phyloP scores from a whole-genome alignment of 129 eudicot genomes.

The Escallonia herrerae region DNA sequence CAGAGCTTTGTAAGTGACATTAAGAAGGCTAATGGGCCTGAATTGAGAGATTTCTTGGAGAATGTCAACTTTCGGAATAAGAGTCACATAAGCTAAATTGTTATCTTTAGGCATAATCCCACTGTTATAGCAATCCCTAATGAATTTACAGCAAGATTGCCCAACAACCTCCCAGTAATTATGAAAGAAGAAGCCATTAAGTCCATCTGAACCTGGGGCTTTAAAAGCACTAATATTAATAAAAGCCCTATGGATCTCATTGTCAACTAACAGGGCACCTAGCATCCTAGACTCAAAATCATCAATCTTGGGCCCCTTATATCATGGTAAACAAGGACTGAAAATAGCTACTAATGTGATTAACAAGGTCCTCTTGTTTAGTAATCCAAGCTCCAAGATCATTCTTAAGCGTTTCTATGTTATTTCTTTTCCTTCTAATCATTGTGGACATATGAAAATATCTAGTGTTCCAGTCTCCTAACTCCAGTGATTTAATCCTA shows the following conservation, averaged over 20 bases:
- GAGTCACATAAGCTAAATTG: neutral
- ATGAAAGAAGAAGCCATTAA: neutral
- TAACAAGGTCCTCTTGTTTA: neutral
- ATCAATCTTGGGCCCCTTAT: too few relatives aligned
- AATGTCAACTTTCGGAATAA: neutral
- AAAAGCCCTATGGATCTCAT: neutral
- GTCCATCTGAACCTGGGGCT: neutral
- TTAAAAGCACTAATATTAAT: neutral
- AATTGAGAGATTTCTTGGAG: neutral
- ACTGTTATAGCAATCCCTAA: neutral
- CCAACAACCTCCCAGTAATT: neutral
- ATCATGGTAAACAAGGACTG: neutral
- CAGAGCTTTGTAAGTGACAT: neutral
- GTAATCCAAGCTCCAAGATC: neutral
- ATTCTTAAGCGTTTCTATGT: neutral
- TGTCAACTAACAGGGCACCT: too few relatives aligned
- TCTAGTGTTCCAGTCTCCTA: too few relatives aligned
- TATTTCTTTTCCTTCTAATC: neutral
- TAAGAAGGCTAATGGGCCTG: neutral
- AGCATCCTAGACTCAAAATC: too few relatives aligned
- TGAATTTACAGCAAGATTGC: neutral
- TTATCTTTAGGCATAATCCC: neutral
- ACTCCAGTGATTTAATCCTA: too few relatives aligned
- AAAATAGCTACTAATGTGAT: neutral
- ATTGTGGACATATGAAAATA: too few relatives aligned